Evolutionary conservation across 768 basidiomycete species (phyloP), one percentile per base, ranked within the genome.

Genomic region (Kwoniella dejecticola): DNA sequence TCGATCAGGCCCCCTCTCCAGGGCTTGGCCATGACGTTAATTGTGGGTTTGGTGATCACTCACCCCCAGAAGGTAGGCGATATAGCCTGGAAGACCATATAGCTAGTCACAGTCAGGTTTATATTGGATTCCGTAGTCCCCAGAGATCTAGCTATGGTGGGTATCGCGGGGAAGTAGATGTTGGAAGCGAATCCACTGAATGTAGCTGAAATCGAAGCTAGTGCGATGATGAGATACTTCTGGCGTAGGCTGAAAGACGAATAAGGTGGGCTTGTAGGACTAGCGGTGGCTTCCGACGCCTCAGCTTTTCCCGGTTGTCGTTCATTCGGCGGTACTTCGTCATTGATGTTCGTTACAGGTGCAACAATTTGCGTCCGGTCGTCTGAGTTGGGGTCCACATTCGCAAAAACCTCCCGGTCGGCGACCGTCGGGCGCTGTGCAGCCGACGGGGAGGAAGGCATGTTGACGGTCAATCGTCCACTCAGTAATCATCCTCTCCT

Each of bases 101-200:
- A 52, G 13, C 26, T 83, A 0, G 88, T 89, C 10, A 91, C 87
- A 11, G 89, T 89, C 45, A 93, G 72, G 72, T 91, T 91, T 41
- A 91, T 90, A 17, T 87, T 81, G 68, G 90, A 88, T 5, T 82
- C 82, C 0, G 87, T 84, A 55, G 85, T 84, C 66, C 86, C 72
- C 69, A 93, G 89, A 4, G 80, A 86, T 26, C 62, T 64, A 0
- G 86, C 82, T 26, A 91, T 79, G 0, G 83, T 81, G 0, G 90
- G 90, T 40, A 93, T 87, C 15, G 86, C 88, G 6, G 89, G 89
- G 47, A 89, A 85, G 72, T 90, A 91, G 57, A 90, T 87, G 57
- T 86, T 89, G 3, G 88, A 88, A 87, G 61, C 54, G 11, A 57
- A 78, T 0, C 88, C 87, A 48, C 68, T 70, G 54, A 76, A 76